A percentile compares a stretch with the other conserved stretches of the same genome.
These are phyloP conservation scores for Artemisia argyi DNA, from an alignment of 129 eudicot genomes.

Conservation along the genomic window DNA sequence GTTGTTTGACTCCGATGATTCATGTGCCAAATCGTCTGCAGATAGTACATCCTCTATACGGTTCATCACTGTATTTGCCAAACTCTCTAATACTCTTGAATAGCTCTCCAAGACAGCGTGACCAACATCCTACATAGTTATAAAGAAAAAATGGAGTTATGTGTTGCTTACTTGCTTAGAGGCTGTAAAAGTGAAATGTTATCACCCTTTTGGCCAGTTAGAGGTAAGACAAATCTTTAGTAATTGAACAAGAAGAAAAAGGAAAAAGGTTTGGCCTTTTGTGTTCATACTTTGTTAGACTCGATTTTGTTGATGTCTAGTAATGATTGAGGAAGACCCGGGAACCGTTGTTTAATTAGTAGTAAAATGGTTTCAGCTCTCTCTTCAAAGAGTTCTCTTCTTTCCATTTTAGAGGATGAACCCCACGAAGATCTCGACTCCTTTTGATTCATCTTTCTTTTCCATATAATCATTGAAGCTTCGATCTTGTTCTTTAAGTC, in stretches of 20 bases:
- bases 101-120: slow-evolving; percentile 41
- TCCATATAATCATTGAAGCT: slow-evolving; percentile 90
- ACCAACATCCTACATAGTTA: slow-evolving; percentile 33
- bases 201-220: not conserved
- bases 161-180: not conserved
- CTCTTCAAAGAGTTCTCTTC: slow-evolving; percentile 85
- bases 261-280: not conserved
- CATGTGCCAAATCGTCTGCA: slow-evolving; percentile 53
- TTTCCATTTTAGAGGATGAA: slow-evolving; percentile 65
- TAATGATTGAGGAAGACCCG: slow-evolving; percentile 77
- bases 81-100: slow-evolving; percentile 43
- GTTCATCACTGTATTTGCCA: slow-evolving; percentile 42
- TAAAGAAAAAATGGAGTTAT: not conserved
- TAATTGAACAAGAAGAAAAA: not conserved
- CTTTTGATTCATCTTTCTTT: slow-evolving; percentile 71
- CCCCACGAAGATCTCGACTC: slow-evolving; percentile 70
- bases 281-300: slow-evolving; percentile 49
- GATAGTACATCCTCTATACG: slow-evolving; percentile 67
- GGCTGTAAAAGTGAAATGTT: not conserved
- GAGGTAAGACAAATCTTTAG: not conserved
- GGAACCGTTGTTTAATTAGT: slow-evolving; percentile 74
- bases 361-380: slow-evolving; percentile 79
- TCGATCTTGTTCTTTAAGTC: slow-evolving; percentile 86
- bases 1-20: slow-evolving; percentile 33
- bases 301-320: slow-evolving; percentile 82